A percentile compares a stretch with the other conserved stretches of the same genome.
phyloP scores from a whole-genome alignment of 257 asterid genomes.

The Lycium ferocissimum region DNA sequence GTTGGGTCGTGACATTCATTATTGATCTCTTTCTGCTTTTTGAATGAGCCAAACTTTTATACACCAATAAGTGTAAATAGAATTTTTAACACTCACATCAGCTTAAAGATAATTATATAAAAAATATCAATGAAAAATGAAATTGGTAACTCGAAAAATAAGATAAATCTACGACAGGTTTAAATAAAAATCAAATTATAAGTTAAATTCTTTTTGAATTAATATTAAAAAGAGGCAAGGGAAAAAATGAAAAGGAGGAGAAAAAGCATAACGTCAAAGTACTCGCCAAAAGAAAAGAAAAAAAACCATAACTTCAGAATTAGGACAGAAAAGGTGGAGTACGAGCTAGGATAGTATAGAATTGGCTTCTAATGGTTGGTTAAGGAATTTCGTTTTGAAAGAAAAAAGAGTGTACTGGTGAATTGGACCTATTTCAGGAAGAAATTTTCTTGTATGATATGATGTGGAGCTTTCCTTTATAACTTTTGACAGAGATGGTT shows the following conservation, averaged over 20 bases:
- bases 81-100: too few relatives aligned
- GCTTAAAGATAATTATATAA: not conserved
- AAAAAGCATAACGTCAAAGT: not conserved
- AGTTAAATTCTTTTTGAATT: not conserved
- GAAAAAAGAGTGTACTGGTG: not conserved
- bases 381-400: slow-evolving; percentile 12
- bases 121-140: not conserved
- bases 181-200: not conserved
- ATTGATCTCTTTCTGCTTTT: not conserved
- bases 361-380: slow-evolving; percentile 15
- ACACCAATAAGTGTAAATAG: not conserved
- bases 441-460: slow-evolving; percentile 11
- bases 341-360: not conserved
- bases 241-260: not conserved
- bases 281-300: not conserved
- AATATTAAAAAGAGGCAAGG: not conserved
- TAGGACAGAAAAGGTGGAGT: not conserved
- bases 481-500: not conserved
- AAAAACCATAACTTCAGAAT: not conserved
- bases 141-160: not conserved
- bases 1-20: too few relatives aligned
- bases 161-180: not conserved
- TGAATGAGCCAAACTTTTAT: not conserved
- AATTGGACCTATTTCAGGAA: slow-evolving; percentile 18
- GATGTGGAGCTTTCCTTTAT: not conserved